A percentile compares a stretch with the other conserved stretches of the same genome.
Conservation (phyloP, 768 basidiomycete species). For the Phaffia tasmanica region DNA sequence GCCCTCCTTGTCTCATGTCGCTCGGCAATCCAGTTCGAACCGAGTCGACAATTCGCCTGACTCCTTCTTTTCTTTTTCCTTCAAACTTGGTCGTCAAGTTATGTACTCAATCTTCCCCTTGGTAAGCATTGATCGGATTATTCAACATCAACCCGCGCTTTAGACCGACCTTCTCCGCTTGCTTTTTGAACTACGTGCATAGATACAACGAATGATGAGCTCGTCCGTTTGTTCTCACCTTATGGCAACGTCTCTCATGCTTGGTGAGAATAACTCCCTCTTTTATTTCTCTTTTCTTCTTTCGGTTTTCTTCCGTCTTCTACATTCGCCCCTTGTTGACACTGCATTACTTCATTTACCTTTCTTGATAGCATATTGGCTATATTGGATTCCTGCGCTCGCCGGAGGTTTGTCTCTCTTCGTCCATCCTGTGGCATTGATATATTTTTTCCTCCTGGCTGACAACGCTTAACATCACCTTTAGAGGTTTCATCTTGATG, state of each 20-base stretch:
- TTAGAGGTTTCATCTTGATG: constrained; percentile 22
- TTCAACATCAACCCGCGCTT: neutral
- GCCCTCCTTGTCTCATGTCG: too few species aligned
- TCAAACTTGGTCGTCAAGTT: neutral
- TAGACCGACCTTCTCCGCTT: neutral
- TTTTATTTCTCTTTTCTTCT: neutral
- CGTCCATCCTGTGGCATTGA: neutral
- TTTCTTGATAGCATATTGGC: constrained; percentile 12
- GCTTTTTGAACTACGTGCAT: neutral
- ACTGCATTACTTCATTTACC: too few species aligned
- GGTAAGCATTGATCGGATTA: neutral
- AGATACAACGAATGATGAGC: constrained; percentile 24
- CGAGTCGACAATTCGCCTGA: too few species aligned
- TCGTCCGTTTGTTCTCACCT: constrained; percentile 18
- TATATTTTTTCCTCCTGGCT: neutral
- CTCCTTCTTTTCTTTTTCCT: too few species aligned
- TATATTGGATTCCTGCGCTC: constrained; percentile 23
- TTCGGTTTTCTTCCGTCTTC: too few species aligned
- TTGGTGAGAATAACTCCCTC: constrained; percentile 2
- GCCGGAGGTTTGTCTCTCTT: constrained; percentile 5
- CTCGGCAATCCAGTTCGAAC: too few species aligned
- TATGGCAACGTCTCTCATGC: constrained; percentile 18
- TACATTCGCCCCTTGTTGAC: too few species aligned
- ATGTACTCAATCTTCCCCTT: constrained; percentile 23
- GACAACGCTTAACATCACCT: too few species aligned